Percentiles rank a stretch among this genome's conserved stretches.
Conservation (phyloP, 2,329 filamentous ascomycete species). For the Penicillium palitans region DNA sequence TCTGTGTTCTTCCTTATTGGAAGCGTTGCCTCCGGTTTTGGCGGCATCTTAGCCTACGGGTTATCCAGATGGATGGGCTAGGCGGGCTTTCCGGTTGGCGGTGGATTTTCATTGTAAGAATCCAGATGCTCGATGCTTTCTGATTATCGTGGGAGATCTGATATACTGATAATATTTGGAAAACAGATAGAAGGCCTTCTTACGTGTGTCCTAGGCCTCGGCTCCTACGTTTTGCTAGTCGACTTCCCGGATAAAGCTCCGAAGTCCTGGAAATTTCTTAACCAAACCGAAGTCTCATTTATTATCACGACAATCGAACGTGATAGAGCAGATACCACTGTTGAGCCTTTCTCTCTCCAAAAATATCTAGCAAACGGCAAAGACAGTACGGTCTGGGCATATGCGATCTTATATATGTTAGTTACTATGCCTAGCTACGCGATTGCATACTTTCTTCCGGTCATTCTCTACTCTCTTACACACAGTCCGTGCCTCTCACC, state of each 20-base stretch:
- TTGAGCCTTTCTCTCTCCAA: constrained; percentile 13
- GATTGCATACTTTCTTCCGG: constrained; percentile 21
- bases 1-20: constrained; percentile 69
- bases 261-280: constrained; percentile 12
- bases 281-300: constrained; percentile 4
- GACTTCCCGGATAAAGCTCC: constrained; percentile 36
- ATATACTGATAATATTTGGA: not conserved
- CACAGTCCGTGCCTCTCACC: not conserved
- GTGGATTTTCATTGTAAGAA: constrained; percentile 16
- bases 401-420: constrained; percentile 10
- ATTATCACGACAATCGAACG: constrained; percentile 16
- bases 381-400: constrained; percentile 21
- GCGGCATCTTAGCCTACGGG: constrained; percentile 70
- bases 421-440: constrained; percentile 13
- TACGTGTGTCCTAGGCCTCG: constrained; percentile 52
- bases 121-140: too few relatives aligned
- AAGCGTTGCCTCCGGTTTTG: constrained; percentile 64
- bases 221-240: constrained; percentile 59
- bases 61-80: constrained; percentile 45
- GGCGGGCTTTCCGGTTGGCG: constrained; percentile 10
- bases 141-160: not conserved
- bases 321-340: constrained; percentile 16
- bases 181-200: constrained; percentile 5
- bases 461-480: constrained; percentile 2
- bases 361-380: constrained; percentile 14